Conservation (phyloP, 768 basidiomycete genomes). For the Leccinum pellstonianum region DNA sequence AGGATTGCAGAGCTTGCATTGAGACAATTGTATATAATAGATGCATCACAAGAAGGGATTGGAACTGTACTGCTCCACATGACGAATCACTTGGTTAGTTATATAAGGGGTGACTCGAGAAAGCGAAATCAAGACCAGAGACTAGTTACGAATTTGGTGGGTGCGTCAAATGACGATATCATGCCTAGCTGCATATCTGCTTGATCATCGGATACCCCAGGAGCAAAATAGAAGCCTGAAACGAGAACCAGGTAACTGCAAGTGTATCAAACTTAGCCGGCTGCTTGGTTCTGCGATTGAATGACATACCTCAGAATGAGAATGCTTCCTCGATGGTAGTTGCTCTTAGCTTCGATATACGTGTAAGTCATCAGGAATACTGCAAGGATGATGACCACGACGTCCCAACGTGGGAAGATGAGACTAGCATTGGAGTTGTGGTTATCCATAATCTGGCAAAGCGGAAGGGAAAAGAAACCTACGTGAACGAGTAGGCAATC, state of each 20-base stretch:
- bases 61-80: conserved; percentile 15
- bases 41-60: conserved; percentile 18
- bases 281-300: neutral
- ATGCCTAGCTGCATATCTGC: conserved; percentile 11
- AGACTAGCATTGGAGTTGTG: conserved; percentile 49
- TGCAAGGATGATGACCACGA: conserved; percentile 88
- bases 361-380: conserved; percentile 99
- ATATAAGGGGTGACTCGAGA: neutral
- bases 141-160: conserved; percentile 11
- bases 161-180: conserved; percentile 3
- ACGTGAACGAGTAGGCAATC: conserved; percentile 92
- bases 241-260: conserved; percentile 85
- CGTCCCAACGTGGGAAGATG: conserved; percentile 98
- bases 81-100: conserved; percentile 2
- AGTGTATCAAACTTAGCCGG: neutral
- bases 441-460: neutral
- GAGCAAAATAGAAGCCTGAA: conserved; percentile 92
- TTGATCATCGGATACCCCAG: conserved; percentile 34
- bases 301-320: conserved; percentile 78
- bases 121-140: conserved; percentile 13
- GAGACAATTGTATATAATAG: conserved; percentile 22
- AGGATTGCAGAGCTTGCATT: conserved; percentile 56
- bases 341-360: conserved; percentile 98
- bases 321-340: conserved; percentile 96
- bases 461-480: conserved; percentile 34